A percentile compares a stretch with the other conserved stretches of the same genome.
Evolutionary conservation across 1,284 basidiomycete species (phyloP).

Genomic region (Apiotrichum domesticum): DNA sequence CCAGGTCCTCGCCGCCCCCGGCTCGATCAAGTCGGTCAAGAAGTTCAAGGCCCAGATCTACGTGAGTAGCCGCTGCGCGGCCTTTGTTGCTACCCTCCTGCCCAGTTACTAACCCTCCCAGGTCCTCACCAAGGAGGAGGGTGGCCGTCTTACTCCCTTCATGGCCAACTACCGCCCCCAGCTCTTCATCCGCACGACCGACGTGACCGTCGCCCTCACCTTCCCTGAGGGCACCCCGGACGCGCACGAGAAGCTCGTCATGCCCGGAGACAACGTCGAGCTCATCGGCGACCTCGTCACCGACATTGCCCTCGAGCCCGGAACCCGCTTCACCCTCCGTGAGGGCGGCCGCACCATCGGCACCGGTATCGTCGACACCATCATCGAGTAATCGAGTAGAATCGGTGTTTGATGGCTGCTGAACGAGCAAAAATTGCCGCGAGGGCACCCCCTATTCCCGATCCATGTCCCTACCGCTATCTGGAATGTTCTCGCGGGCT

Average conservation of each 20-base stretch:
- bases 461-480: not conserved
- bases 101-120: not conserved
- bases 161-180: slow-evolving; percentile 95
- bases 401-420: too few relatives aligned
- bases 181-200: slow-evolving; percentile 92
- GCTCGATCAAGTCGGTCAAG: slow-evolving; percentile 89
- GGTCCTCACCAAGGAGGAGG: slow-evolving; percentile 92
- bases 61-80: slow-evolving; percentile 49
- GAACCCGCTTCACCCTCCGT: slow-evolving; percentile 93
- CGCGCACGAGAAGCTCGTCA: slow-evolving; percentile 79
- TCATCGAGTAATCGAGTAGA: not conserved
- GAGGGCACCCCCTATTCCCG: too few relatives aligned
- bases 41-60: slow-evolving; percentile 93
- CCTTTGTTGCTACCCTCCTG: not conserved
- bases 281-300: slow-evolving; percentile 78
- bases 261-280: slow-evolving; percentile 98
- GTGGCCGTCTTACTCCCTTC: slow-evolving; percentile 97
- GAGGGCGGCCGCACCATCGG: slow-evolving; percentile 94
- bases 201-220: slow-evolving; percentile 78
- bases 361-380: slow-evolving; percentile 48
- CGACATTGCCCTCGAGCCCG: slow-evolving; percentile 87
- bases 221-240: slow-evolving; percentile 70
- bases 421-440: too few relatives aligned
- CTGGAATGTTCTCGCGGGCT: not conserved
- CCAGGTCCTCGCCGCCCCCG: slow-evolving; percentile 82